A percentile compares a stretch with the other conserved stretches of the same genome.
Conservation (phyloP, 495 filamentous ascomycete species). For the Neurospora terricola region DNA sequence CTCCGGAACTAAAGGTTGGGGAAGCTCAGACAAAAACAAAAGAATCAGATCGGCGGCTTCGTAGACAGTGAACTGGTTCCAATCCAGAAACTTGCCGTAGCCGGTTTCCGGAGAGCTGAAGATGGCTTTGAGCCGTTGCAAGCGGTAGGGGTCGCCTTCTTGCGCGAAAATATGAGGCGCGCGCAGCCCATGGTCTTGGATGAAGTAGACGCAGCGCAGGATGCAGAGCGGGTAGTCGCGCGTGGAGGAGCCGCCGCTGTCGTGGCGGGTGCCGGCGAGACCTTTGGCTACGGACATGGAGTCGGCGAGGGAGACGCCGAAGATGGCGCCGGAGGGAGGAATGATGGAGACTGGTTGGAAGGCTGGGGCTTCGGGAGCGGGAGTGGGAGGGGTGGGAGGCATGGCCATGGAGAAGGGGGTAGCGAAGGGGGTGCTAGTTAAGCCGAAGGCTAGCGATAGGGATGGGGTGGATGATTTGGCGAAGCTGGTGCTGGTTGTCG, state of each 20-base stretch:
- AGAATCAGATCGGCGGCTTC: conserved; percentile 33
- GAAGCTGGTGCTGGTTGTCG: background rate
- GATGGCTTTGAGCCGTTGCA: conserved; percentile 24
- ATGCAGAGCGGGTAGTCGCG: conserved; percentile 34
- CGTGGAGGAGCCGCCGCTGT: conserved; percentile 24
- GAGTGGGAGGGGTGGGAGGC: background rate
- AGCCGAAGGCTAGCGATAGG: background rate
- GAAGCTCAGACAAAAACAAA: conserved; percentile 30
- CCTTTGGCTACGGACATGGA: conserved; percentile 33
- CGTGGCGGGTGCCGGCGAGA: conserved; percentile 27
- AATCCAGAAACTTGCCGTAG: conserved; percentile 32
- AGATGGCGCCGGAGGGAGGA: conserved; percentile 17
- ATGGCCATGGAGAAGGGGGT: background rate
- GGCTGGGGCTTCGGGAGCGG: background rate
- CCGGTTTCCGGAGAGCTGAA: conserved; percentile 23
- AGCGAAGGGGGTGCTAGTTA: background rate
- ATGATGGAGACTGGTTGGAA: conserved; percentile 8
- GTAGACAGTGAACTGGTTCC: conserved; percentile 27
- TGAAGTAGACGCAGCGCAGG: conserved; percentile 32
- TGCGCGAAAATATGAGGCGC: conserved; percentile 29
- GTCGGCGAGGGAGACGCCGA: conserved; percentile 26
- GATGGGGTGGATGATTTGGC: background rate
- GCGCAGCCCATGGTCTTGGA: conserved; percentile 26
- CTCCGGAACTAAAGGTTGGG: conserved; percentile 27
- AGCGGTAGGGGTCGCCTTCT: conserved; percentile 21